Conservation (phyloP, 768 basidiomycete genomes). For the Tylopilus subfusipes region DNA sequence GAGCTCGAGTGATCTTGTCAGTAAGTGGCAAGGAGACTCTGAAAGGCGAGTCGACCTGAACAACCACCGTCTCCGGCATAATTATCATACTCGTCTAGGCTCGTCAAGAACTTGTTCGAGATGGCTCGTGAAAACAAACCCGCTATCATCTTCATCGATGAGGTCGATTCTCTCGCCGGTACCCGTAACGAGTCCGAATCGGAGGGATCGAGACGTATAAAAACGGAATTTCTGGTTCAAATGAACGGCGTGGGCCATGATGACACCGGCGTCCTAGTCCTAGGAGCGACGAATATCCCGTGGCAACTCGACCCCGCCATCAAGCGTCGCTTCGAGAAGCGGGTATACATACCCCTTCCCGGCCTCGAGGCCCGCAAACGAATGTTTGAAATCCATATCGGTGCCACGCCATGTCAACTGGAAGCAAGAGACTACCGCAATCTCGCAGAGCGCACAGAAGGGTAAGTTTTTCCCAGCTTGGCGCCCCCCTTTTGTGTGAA, state of each 20-base stretch:
- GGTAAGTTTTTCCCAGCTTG: slow-evolving; percentile 37
- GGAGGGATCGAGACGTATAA: slow-evolving; percentile 94
- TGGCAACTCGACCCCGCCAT: slow-evolving; percentile 98
- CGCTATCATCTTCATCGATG: slow-evolving; percentile 98
- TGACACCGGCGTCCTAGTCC: slow-evolving; percentile 91
- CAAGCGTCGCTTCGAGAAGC: slow-evolving; percentile 97
- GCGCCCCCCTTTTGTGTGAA: background rate
- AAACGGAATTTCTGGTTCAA: slow-evolving; percentile 96
- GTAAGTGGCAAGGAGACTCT: slow-evolving; percentile 99
- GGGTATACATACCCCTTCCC: slow-evolving; percentile 97
- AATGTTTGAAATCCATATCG: slow-evolving; percentile 98
- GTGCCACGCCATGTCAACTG: slow-evolving; percentile 86
- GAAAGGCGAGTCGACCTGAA: slow-evolving; percentile 64
- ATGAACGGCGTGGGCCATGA: slow-evolving; percentile 99
- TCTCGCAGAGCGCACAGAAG: slow-evolving; percentile 85
- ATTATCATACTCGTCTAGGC: slow-evolving; percentile 40
- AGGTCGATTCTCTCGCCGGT: slow-evolving; percentile 94
- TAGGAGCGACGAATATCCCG: slow-evolving; percentile 98
- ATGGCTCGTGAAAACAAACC: slow-evolving; percentile 96
- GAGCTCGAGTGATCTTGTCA: slow-evolving; percentile 91
- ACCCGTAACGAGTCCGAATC: slow-evolving; percentile 96
- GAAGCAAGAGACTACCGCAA: slow-evolving; percentile 70
- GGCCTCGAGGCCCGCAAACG: slow-evolving; percentile 85
- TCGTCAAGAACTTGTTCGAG: slow-evolving; percentile 94
- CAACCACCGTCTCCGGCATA: background rate